Base-by-base conservation (phyloP, 116 monocot species). In the Zostera marina region DNA sequence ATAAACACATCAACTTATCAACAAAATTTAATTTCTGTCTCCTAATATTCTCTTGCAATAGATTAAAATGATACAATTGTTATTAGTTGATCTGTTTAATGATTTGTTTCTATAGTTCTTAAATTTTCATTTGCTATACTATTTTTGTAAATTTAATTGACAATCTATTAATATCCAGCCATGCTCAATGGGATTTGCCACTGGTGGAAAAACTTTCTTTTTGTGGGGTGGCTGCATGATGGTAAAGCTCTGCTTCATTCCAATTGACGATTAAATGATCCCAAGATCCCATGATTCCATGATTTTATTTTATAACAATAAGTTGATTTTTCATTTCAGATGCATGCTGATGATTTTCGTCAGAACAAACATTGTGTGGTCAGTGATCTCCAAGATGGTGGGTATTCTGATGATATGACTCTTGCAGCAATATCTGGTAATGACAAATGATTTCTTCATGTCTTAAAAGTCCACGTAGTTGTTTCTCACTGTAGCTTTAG, bases 151-250 rank as follows among this genome's bases (percentile, higher is more conserved):
- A 39, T 5, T 45, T 11, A 12, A 64, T 40, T 64, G 19, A 41
- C 1, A 14, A 13, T 9, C 0, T 53, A 15, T 44, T 22, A 24
- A 48, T 63, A 63, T 63, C 44, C 82, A 82, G 98, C 98, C 98
- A 73, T 98, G 98, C 68, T 98, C 98, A 4, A 98, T 98, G 80
- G 98, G 98, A 70, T 98, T 98, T 81, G 98, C 98, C 39, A 98
- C 98, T 69, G 98, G 98, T 66, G 98, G 98, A 52, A 85, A 76
- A 63, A 98, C 98, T 47, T 89, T 98, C 78, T 98, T 98, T 45
- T 54, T 98, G 10, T 98, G 98, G 98, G 98, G 98, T 64, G 98
- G 98, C 44, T 98, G 98, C 60, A 98, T 98, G 98, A 98, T 98
- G 98, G 98, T 98, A 74, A 68, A 67, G 26, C 15, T 60, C 56